Conservation (phyloP, 768 basidiomycete species). For the Boletus rex-veris region DNA sequence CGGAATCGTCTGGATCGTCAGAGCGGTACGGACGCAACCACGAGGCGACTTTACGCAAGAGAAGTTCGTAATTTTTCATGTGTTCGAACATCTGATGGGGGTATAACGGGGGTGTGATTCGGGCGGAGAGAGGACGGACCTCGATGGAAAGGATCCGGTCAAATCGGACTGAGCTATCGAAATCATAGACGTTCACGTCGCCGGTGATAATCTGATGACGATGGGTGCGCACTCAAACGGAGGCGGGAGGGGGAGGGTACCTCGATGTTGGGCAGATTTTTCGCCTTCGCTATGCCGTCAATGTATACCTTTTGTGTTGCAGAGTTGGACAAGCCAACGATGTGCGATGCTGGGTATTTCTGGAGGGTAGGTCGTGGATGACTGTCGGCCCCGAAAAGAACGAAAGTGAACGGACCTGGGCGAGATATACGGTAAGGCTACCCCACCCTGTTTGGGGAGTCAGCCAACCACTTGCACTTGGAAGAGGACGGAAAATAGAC, state of each 20-base stretch:
- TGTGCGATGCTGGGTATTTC: not conserved
- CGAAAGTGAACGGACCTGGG: not conserved
- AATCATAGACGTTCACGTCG: not conserved
- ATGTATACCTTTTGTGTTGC: not conserved
- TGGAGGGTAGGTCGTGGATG: not conserved
- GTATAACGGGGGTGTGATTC: not conserved
- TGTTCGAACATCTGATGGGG: not conserved
- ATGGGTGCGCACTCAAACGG: not conserved
- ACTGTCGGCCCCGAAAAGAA: not conserved
- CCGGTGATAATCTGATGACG: not conserved
- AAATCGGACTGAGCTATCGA: not conserved
- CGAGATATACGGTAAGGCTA: not conserved
- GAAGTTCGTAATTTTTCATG: not conserved
- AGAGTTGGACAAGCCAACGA: not conserved
- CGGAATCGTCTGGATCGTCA: not conserved
- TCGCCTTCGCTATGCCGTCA: not conserved
- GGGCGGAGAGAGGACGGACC: not conserved
- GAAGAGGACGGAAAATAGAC: not conserved
- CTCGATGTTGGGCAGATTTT: not conserved
- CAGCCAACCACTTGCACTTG: not conserved
- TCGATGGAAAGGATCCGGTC: not conserved
- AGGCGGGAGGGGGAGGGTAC: not conserved
- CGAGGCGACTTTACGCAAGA: not conserved
- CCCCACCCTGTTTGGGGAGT: not conserved
- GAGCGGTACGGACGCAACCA: not conserved